Evolutionary conservation across 257 asterid genomes (phyloP).

Genomic region (Fraxinus anomala): DNA sequence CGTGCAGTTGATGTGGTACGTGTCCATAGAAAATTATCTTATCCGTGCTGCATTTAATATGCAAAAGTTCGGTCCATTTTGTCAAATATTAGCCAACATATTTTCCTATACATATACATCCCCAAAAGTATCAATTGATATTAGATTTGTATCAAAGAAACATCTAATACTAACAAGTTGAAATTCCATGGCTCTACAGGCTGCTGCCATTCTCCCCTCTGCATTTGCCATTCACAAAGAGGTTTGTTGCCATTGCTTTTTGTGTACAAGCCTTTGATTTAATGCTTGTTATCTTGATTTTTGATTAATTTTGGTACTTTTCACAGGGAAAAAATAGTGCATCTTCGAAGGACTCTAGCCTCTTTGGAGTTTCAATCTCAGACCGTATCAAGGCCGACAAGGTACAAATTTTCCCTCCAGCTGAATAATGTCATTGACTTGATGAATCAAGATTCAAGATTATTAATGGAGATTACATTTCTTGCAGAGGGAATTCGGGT

Average conservation of each 20-base stretch:
- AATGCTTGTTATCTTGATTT: neutral
- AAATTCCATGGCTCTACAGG: constrained; percentile 70
- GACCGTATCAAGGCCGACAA: constrained; percentile 63
- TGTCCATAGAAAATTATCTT: constrained; percentile 58
- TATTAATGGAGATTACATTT: neutral
- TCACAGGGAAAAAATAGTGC: constrained; percentile 66
- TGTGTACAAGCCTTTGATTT: neutral
- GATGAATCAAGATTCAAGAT: neutral
- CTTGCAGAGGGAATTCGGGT: constrained; percentile 38
- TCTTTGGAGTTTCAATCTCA: constrained; percentile 69
- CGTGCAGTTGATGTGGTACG: constrained; percentile 38
- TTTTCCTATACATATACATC: constrained; percentile 31
- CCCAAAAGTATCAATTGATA: constrained; percentile 22
- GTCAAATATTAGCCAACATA: constrained; percentile 28
- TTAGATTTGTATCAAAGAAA: neutral
- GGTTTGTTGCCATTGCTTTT: constrained; percentile 36
- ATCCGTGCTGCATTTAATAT: constrained; percentile 51
- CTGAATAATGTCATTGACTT: neutral
- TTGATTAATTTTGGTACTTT: neutral
- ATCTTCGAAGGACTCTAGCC: constrained; percentile 56
- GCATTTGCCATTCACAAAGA: constrained; percentile 68
- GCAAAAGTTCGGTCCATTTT: constrained; percentile 20
- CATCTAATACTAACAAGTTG: neutral
- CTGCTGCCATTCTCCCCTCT: constrained; percentile 71
- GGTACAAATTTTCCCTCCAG: constrained; percentile 31